Percentiles rank a stretch among this genome's conserved stretches.
Evolutionary conservation across 352 stramenopile species (phyloP).

Genomic region (Phytopythium kandeliae): DNA sequence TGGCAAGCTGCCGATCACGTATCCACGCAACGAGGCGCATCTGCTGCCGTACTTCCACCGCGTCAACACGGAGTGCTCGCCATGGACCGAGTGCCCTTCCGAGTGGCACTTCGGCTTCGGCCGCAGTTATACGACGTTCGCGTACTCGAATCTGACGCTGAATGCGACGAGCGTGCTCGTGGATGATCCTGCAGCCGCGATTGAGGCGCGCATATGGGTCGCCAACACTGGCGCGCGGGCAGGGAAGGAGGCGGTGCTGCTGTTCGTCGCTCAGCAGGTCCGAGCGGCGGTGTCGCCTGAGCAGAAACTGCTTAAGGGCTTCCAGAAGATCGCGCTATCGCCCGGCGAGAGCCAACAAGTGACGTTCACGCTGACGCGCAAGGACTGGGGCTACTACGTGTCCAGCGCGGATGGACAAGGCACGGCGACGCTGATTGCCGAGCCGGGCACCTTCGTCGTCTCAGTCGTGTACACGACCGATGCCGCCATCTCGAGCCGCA

Average conservation of each 20-base stretch:
- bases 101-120: constrained; percentile 66
- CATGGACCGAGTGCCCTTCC: constrained; percentile 30
- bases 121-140: constrained; percentile 67
- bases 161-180: constrained; percentile 25
- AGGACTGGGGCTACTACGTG: constrained; percentile 33
- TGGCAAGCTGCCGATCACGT: constrained; percentile 76
- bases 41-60: constrained; percentile 72
- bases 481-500: background rate
- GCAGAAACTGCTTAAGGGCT: constrained; percentile 78
- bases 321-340: constrained; percentile 61
- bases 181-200: constrained; percentile 9
- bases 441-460: constrained; percentile 51
- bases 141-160: constrained; percentile 39
- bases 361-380: constrained; percentile 30
- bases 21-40: constrained; percentile 60
- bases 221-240: constrained; percentile 51
- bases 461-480: constrained; percentile 28
- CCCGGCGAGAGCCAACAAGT: constrained; percentile 33
- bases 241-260: constrained; percentile 71
- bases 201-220: constrained; percentile 54
- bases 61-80: constrained; percentile 40
- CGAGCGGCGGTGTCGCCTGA: constrained; percentile 60
- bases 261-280: constrained; percentile 71
- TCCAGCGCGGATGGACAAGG: constrained; percentile 33
- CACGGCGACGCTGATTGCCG: constrained; percentile 18